phyloP scores from a whole-genome alignment of 805 yeast species.

The Cyberlindnera americana region DNA sequence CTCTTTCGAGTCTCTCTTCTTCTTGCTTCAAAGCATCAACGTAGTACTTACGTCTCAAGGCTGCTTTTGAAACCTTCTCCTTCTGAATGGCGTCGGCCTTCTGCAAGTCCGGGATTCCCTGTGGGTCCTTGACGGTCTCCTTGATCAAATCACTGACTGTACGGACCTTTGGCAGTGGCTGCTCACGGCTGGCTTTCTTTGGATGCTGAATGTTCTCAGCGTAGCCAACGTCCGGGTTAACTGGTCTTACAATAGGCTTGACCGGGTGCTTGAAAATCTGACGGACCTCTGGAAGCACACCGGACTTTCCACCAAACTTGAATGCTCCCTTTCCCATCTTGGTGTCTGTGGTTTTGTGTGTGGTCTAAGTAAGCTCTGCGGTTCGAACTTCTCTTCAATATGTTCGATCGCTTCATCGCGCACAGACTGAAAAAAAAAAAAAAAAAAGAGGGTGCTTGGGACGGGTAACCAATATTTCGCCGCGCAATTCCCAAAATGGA shows the following conservation, averaged over 20 bases:
- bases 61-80: conserved; percentile 40
- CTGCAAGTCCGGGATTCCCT: conserved; percentile 25
- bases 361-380: no score
- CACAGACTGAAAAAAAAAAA: conserved; percentile 1
- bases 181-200: conserved; percentile 53
- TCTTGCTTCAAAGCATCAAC: conserved; percentile 48
- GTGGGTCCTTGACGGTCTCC: conserved; percentile 48
- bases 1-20: conserved; percentile 33
- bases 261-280: conserved; percentile 66
- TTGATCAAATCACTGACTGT: conserved; percentile 59
- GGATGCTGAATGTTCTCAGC: conserved; percentile 73
- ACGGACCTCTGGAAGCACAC: conserved; percentile 77
- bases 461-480: conserved; percentile 11
- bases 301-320: conserved; percentile 60
- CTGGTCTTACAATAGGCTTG: conserved; percentile 37
- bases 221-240: conserved; percentile 56
- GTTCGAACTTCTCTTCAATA: no score
- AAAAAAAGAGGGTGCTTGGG: not conserved
- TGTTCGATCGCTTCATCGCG: not conserved
- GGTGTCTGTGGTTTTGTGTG: no score
- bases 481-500: no score
- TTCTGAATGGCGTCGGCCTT: conserved; percentile 26
- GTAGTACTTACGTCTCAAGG: conserved; percentile 69
- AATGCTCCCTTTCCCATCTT: conserved; percentile 48
- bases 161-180: conserved; percentile 47